Base-by-base conservation (phyloP, 164 flowering plant genomes). In the Cinnamomum micranthum region DNA sequence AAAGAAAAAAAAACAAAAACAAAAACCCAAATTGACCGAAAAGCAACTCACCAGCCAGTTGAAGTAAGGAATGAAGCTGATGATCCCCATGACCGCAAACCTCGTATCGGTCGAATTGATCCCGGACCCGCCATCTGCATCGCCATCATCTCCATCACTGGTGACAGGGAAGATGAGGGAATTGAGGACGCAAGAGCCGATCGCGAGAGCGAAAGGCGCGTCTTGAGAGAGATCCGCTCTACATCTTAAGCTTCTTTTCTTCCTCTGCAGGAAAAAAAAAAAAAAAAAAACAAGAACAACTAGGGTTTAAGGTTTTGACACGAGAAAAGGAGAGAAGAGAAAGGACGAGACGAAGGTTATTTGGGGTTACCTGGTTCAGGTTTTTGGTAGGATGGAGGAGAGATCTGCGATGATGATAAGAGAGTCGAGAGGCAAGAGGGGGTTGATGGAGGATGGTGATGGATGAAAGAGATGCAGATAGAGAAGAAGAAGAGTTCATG, bases 11-110 rank as follows among this genome's bases (percentile, higher is more conserved):
- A 17, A 3, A 71, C 15, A 28, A 10, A 14, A 65, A 10, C 75
- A 17, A 3, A 72, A 74, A 22, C 15, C 14, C 24, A 20, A 41
- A 41, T 35, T 68, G 13, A 51, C 27, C 52, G n/a, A 31, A 66
- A 66, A 41, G n/a, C 35, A 52, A 2, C 79, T 81, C 72, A 94
- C 97, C 95, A 93, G 87, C 95, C 97, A 95, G 87, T 93, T 95
- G 81, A 95, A 95, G 85, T 86, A 93, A 70, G 99, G 97, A 65
- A 95, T 86, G 84, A 92, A 89, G 80, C 93, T 88, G 19, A 95
- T 86, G 86, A 95, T 85, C 51, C 91, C 91, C 99, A 95, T 95
- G 1, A 83, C 92, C 0, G 92, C 92, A 63, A 91, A 84, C 84
- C 95, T 85, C n/a, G 88, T 73, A 78, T 91, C 94, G 11, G 84